Conservation (phyloP, 257 asterid species). For the Phtheirospermum japonicum region DNA sequence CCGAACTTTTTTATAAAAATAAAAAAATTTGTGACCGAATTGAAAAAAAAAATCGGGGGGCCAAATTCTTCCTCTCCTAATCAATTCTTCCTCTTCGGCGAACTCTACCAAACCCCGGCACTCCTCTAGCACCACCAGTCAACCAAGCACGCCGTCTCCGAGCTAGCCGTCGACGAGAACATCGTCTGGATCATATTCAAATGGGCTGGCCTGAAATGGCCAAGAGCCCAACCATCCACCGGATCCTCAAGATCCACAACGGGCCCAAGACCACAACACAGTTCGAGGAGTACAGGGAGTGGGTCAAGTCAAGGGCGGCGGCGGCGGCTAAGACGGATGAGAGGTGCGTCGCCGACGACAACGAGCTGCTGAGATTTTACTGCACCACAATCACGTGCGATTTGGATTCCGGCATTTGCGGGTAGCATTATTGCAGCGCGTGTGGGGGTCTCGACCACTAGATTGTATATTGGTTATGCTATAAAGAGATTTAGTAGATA, state of each 20-base stretch:
- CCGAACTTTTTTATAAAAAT: no score
- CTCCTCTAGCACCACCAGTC: slow-evolving; percentile 66
- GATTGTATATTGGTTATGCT: no score
- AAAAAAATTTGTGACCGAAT: no score
- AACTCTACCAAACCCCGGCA: slow-evolving; percentile 47
- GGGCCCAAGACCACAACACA: slow-evolving; percentile 43
- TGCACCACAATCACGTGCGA: slow-evolving; percentile 73
- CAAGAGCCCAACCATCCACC: slow-evolving; percentile 44
- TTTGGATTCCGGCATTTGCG: slow-evolving; percentile 48
- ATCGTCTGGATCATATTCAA: slow-evolving; percentile 76
- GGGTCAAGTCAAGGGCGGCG: slow-evolving; percentile 60
- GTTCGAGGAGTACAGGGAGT: slow-evolving; percentile 75
- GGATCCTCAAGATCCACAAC: slow-evolving; percentile 79
- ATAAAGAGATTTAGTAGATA: no score
- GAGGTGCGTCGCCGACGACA: slow-evolving; percentile 83
- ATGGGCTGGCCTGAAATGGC: slow-evolving; percentile 66
- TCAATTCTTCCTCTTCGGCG: no score
- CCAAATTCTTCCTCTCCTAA: no score
- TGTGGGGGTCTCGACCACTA: no score
- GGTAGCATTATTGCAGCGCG: slow-evolving; percentile 60
- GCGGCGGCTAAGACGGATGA: slow-evolving; percentile 49
- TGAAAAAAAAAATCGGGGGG: no score
- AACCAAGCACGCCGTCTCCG: slow-evolving; percentile 59
- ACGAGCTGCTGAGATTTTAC: slow-evolving; percentile 71
- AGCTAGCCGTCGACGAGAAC: slow-evolving; percentile 68